Conservation (phyloP, 2,329 filamentous ascomycete genomes). For the Trichoderma sp. region DNA sequence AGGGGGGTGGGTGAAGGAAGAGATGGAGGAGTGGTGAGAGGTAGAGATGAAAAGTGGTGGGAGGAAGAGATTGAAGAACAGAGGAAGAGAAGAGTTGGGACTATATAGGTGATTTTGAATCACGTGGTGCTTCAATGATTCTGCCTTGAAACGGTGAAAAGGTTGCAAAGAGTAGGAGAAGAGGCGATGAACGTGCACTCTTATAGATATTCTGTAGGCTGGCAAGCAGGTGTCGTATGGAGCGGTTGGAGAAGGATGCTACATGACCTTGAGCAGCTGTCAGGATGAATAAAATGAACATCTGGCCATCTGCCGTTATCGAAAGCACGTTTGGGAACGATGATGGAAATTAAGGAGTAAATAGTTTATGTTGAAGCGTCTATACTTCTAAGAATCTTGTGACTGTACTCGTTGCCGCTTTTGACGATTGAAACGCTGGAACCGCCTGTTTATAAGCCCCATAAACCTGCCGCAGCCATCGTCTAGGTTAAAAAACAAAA, state of each 20-base stretch:
- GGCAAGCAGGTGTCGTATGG: background rate
- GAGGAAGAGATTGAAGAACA: background rate
- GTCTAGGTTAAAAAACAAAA: background rate
- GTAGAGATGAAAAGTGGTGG: background rate
- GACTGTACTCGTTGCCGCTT: background rate
- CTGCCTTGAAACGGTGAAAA: background rate
- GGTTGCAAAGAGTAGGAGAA: background rate
- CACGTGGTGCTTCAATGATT: conserved; percentile 11
- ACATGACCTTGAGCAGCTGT: background rate
- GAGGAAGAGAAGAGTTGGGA: background rate
- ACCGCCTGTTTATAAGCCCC: background rate
- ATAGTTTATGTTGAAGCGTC: background rate
- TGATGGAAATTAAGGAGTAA: background rate
- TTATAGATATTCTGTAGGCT: background rate
- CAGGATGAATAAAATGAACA: background rate
- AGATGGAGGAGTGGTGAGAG: background rate
- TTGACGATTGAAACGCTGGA: background rate
- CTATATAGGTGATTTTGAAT: background rate
- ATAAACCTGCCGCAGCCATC: background rate
- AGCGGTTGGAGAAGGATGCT: background rate
- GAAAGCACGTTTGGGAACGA: background rate
- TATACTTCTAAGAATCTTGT: background rate
- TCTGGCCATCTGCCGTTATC: background rate
- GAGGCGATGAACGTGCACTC: background rate
- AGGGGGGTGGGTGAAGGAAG: background rate